Conservation (phyloP, 805 yeast genomes). For the Blastobotrys peoriensis region DNA sequence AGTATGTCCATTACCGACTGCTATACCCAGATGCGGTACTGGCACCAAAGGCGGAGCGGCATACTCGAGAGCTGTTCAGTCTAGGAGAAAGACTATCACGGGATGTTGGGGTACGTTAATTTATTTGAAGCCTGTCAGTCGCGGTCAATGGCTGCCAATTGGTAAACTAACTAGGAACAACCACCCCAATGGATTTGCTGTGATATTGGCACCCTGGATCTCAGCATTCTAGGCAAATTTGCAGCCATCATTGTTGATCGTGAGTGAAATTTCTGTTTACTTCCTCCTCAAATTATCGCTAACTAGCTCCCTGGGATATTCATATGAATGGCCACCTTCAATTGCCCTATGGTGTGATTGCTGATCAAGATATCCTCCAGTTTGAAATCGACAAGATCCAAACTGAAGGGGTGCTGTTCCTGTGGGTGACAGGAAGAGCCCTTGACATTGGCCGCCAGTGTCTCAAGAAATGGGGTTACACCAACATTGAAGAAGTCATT, state of each 20-base stretch:
- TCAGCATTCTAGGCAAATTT: slow-evolving; percentile 68
- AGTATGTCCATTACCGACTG: slow-evolving; percentile 66
- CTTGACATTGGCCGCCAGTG: slow-evolving; percentile 82
- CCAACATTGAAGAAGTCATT: slow-evolving; percentile 67
- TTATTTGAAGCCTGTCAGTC: not conserved
- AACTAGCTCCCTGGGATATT: slow-evolving; percentile 82
- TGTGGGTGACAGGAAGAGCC: slow-evolving; percentile 96
- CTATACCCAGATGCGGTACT: slow-evolving; percentile 21
- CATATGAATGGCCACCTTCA: slow-evolving; percentile 57
- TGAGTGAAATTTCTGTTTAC: slow-evolving; percentile 13
- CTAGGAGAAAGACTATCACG: slow-evolving; percentile 3
- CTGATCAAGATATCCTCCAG: slow-evolving; percentile 48
- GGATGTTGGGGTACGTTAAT: not conserved
- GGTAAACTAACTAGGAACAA: slow-evolving; percentile 19
- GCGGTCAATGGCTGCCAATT: no score
- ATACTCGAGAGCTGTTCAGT: not conserved
- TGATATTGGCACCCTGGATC: slow-evolving; percentile 70
- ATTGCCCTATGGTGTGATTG: slow-evolving; percentile 16
- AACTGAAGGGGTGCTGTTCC: slow-evolving; percentile 72
- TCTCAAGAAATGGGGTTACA: slow-evolving; percentile 75
- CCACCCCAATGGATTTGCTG: slow-evolving; percentile 87
- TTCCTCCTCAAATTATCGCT: not conserved
- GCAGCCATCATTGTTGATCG: slow-evolving; percentile 77
- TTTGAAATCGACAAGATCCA: slow-evolving; percentile 66
- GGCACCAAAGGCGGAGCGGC: not conserved